These are phyloP conservation scores for Irpex sp. DNA, from an alignment of 1,284 basidiomycete species.

Conservation along the genomic window DNA sequence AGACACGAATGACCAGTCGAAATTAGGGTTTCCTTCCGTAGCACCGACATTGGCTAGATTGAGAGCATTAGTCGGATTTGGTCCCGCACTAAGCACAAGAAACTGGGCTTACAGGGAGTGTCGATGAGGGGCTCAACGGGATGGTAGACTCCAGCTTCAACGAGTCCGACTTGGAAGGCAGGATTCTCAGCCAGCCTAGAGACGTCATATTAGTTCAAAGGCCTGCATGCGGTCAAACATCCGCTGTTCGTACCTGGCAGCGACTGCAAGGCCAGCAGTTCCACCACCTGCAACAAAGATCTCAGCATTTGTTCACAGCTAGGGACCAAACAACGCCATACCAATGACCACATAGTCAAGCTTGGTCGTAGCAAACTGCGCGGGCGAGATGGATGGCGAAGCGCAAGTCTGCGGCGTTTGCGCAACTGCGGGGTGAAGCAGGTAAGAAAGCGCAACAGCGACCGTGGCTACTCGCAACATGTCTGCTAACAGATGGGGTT, in stretches of 20 bases:
- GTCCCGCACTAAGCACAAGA: neutral
- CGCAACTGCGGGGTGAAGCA: neutral
- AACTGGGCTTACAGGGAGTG: neutral
- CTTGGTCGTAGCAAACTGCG: neutral
- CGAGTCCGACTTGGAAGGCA: neutral
- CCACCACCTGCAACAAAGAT: constrained; percentile 1
- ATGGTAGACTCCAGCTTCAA: constrained; percentile 5
- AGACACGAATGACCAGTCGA: constrained; percentile 6
- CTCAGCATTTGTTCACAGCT: neutral
- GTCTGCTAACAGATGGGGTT: neutral
- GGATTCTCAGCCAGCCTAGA: constrained; percentile 2
- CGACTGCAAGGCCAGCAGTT: constrained; percentile 5
- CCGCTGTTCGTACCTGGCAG: neutral
- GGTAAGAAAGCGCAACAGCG: neutral
- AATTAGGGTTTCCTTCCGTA: constrained; percentile 7
- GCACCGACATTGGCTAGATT: constrained; percentile 1
- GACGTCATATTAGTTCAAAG: neutral
- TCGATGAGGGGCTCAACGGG: constrained; percentile 3
- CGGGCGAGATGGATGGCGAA: neutral
- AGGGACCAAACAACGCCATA: neutral
- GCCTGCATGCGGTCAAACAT: neutral
- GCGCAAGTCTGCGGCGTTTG: neutral
- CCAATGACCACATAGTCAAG: constrained; percentile 6
- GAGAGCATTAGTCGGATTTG: neutral
- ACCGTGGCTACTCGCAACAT: neutral